These are phyloP conservation scores for Aulographum hederae DNA, from an alignment of 2,329 filamentous ascomycete genomes.

Conservation along the genomic window DNA sequence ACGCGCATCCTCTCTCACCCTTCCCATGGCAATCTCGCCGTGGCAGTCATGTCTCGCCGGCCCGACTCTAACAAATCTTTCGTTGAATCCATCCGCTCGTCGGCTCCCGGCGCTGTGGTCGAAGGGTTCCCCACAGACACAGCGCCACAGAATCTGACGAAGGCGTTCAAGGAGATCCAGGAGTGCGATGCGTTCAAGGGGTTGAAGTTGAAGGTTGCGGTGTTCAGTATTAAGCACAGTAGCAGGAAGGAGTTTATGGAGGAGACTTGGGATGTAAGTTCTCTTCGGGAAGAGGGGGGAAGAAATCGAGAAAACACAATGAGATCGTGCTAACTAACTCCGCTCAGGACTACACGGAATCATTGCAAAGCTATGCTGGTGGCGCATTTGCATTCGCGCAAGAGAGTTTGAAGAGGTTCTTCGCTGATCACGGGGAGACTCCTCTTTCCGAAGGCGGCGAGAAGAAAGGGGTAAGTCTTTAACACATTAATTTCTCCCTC, in stretches of 20 bases:
- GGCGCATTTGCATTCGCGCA: constrained; percentile 38
- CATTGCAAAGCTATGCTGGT: constrained; percentile 32
- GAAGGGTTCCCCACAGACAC: constrained; percentile 36
- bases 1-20: constrained; percentile 30
- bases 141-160: constrained; percentile 24
- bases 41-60: constrained; percentile 34
- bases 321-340: not conserved
- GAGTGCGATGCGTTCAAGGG: constrained; percentile 26
- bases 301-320: not conserved
- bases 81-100: constrained; percentile 21
- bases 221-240: constrained; percentile 38
- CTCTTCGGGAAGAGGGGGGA: too few relatives aligned
- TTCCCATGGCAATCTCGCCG: constrained; percentile 34
- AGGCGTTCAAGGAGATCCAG: constrained; percentile 32
- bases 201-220: constrained; percentile 32
- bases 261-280: constrained; percentile 26
- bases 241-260: constrained; percentile 36
- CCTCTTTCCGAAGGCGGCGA: constrained; percentile 24
- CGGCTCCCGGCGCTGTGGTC: constrained; percentile 25
- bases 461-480: constrained; percentile 29
- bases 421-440: constrained; percentile 31
- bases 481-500: too few relatives aligned
- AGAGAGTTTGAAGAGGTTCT: constrained; percentile 31
- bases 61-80: constrained; percentile 25
- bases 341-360: constrained; percentile 17